phyloP scores from a whole-genome alignment of 2,329 filamentous ascomycete species.

The Penicillium glabrum region DNA sequence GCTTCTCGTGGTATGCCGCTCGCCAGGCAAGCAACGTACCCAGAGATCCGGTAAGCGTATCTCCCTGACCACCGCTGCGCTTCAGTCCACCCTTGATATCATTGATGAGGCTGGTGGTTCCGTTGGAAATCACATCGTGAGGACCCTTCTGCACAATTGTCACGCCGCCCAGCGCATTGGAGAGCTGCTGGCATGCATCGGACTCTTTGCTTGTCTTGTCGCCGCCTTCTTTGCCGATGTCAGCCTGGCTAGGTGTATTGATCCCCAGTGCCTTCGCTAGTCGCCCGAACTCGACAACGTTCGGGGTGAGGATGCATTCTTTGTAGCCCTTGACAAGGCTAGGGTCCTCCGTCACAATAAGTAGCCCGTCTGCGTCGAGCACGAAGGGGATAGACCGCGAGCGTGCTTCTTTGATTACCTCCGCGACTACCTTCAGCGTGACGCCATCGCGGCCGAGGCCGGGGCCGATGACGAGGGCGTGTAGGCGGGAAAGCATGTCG shows the following conservation, averaged over 20 bases:
- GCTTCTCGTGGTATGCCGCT: conserved; percentile 75
- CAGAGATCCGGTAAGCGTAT: conserved; percentile 86
- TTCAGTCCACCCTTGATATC: conserved; percentile 82
- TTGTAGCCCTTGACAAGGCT: conserved; percentile 76
- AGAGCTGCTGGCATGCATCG: conserved; percentile 67
- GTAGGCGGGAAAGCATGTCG: conserved; percentile 78
- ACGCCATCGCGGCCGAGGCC: conserved; percentile 85
- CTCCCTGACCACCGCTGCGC: conserved; percentile 89
- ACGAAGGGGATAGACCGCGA: conserved; percentile 74
- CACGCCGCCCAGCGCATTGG: conserved; percentile 77
- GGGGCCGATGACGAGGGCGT: conserved; percentile 90
- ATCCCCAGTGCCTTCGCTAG: conserved; percentile 75
- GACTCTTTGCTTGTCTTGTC: conserved; percentile 50
- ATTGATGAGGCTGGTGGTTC: conserved; percentile 69
- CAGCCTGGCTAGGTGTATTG: conserved; percentile 49
- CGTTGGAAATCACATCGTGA: conserved; percentile 81
- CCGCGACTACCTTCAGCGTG: conserved; percentile 83
- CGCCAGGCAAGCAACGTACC: conserved; percentile 89
- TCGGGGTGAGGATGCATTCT: conserved; percentile 87
- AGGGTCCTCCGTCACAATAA: conserved; percentile 72
- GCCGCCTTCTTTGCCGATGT: conserved; percentile 36
- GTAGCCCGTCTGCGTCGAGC: conserved; percentile 85
- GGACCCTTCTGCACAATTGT: conserved; percentile 88
- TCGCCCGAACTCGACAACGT: conserved; percentile 87
- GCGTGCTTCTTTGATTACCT: conserved; percentile 76